phyloP scores from a whole-genome alignment of 139 green algal genomes.

The Deuterostichococcus epilithicus region DNA sequence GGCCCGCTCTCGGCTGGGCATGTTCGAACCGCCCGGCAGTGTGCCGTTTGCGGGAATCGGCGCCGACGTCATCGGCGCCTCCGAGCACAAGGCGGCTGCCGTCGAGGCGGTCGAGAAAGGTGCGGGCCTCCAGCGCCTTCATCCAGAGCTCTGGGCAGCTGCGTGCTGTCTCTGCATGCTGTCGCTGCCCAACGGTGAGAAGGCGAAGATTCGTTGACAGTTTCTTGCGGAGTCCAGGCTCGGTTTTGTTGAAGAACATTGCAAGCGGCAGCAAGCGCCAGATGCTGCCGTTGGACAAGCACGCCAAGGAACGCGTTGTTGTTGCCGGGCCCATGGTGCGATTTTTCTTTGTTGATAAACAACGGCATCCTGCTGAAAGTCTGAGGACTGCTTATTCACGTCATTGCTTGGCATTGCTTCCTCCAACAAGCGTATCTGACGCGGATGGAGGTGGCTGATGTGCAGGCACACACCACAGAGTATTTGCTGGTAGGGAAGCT shows the following conservation, averaged over 20 bases:
- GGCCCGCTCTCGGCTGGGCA: conserved; percentile 21
- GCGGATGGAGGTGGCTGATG: background rate
- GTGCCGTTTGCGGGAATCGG: conserved; percentile 19
- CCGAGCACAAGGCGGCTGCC: conserved; percentile 6
- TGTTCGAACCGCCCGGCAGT: conserved; percentile 21
- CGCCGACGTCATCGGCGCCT: conserved; percentile 11
- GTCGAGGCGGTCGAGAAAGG: conserved; percentile 20
- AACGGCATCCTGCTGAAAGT: background rate
- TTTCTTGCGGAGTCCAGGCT: conserved; percentile 17
- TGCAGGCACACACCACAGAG: background rate
- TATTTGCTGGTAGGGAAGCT: no score
- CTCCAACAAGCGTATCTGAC: no score
- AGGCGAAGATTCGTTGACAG: background rate
- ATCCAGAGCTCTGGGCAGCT: background rate
- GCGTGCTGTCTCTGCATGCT: background rate
- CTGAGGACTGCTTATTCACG: no score
- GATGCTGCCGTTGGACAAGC: conserved; percentile 7
- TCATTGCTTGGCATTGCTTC: no score
- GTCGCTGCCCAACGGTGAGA: background rate
- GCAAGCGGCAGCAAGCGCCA: background rate
- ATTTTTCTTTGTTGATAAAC: no score
- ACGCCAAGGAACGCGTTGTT: background rate
- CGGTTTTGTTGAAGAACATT: conserved; percentile 33
- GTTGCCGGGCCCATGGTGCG: background rate
- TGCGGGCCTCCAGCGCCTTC: background rate